Base-by-base conservation (phyloP, 345 rosid genomes). In the Hirschfeldia incana region DNA sequence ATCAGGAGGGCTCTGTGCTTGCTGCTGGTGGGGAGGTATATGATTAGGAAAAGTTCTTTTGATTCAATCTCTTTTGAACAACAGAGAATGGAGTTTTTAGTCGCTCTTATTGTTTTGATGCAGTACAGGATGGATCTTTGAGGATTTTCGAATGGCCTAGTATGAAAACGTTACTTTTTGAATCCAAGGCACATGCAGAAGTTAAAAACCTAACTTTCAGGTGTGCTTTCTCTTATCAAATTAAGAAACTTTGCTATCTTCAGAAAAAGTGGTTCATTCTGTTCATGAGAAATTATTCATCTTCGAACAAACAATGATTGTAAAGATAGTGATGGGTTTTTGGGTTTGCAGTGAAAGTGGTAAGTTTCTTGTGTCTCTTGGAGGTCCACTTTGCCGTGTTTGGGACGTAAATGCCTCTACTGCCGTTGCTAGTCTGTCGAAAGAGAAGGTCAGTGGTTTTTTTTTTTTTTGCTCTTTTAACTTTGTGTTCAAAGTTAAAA, bases 71-170 rank as follows among this genome's bases (percentile, higher is more conserved):
- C 16, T 46, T 67, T 27, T 61, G 4, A n/a, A 59, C 33, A 60
- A 16, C 57, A 59, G 33, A 26, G 57, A 15, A 65, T 26, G 34
- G 67, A 15, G 34, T 32, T 61, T 9, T 61, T 9, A 28, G 67
- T 72, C 73, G 53, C 77, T 78, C 82, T 73, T 71, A 78, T 78
- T 61, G 66, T 83, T 90, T 88, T 83, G 83, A 33, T 88, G 87
- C 87, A 83, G 85, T 88, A 85, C 96, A 93, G 97, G 96, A 95
- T 85, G 99, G 99, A 63, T 83, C 75, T 78, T 83, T 93, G 83
- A 87, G 93, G 80, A 84, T 91, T 84, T 90, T 91, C 78, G 87
- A 89, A 82, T 95, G 99, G 99, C 97, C 97, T 69, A 83, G 93
- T 87, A 87, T 96, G 97, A 89, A 85, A 49, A 79, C 66, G 11